Conservation (phyloP, 768 basidiomycete species). For the Mycena galopus region DNA sequence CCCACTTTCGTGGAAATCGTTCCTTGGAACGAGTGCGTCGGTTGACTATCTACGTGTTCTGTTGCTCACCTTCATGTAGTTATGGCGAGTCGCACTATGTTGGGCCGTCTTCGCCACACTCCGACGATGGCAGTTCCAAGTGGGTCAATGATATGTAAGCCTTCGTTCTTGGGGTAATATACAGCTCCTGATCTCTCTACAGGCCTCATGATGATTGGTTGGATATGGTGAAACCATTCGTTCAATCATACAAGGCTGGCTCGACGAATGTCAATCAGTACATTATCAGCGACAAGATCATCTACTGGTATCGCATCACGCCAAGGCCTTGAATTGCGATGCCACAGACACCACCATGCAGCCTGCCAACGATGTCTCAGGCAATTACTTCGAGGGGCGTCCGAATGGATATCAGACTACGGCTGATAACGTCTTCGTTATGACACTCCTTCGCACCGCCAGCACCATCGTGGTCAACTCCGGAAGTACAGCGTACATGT, state of each 20-base stretch:
- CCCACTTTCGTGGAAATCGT: constrained; percentile 50
- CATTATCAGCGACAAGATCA: constrained; percentile 35
- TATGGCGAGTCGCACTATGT: constrained; percentile 68
- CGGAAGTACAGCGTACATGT: constrained; percentile 36
- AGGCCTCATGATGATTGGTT: constrained; percentile 51
- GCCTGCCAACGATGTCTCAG: constrained; percentile 35
- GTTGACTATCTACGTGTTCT: background rate
- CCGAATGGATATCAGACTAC: constrained; percentile 37
- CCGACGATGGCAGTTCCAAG: constrained; percentile 39
- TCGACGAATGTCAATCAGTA: constrained; percentile 21
- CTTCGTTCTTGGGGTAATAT: background rate
- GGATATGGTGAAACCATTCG: constrained; percentile 61
- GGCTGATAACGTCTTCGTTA: constrained; percentile 35
- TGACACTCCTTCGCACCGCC: constrained; percentile 34
- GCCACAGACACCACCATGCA: constrained; percentile 38
- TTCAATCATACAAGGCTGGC: constrained; percentile 61
- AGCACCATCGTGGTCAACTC: constrained; percentile 38
- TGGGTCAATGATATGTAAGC: constrained; percentile 39
- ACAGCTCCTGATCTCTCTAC: background rate
- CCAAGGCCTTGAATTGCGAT: constrained; percentile 37
- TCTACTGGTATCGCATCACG: constrained; percentile 39
- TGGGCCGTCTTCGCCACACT: constrained; percentile 50
- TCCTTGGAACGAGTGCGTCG: constrained; percentile 56
- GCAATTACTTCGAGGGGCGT: constrained; percentile 39
- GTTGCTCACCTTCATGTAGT: background rate